phyloP scores from a whole-genome alignment of 2,329 filamentous ascomycete genomes.

The Beauveria rudraprayagi region DNA sequence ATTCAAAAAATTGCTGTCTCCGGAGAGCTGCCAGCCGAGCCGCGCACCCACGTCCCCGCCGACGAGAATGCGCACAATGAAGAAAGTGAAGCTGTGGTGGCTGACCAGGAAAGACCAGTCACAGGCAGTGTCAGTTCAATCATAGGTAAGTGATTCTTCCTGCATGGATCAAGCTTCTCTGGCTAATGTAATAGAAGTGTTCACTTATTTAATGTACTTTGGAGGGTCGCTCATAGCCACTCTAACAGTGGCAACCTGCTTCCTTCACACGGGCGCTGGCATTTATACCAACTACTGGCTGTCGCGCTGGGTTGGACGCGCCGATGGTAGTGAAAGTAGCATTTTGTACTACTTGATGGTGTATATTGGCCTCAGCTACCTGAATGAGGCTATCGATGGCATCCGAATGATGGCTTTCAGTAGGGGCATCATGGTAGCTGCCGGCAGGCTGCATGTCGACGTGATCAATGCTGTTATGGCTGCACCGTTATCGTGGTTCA shows the following conservation, averaged over 20 bases:
- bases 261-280: slow-evolving; percentile 33
- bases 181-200: slow-evolving; percentile 32
- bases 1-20: slow-evolving; percentile 12
- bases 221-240: slow-evolving; percentile 36
- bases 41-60: neutral
- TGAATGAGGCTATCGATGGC: neutral
- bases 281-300: slow-evolving; percentile 40
- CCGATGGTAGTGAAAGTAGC: slow-evolving; percentile 33
- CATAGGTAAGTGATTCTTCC: neutral
- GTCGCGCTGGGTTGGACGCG: slow-evolving; percentile 45
- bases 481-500: slow-evolving; percentile 50
- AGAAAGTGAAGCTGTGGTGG: neutral
- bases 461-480: slow-evolving; percentile 44
- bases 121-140: neutral
- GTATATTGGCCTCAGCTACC: slow-evolving; percentile 28
- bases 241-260: slow-evolving; percentile 28
- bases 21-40: slow-evolving; percentile 16
- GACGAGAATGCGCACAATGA: neutral
- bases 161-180: neutral
- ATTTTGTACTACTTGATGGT: slow-evolving; percentile 31
- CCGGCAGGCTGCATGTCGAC: slow-evolving; percentile 40
- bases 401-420: slow-evolving; percentile 36
- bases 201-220: slow-evolving; percentile 44
- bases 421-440: slow-evolving; percentile 48
- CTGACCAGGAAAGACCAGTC: neutral